Percentiles rank a stretch among this genome's conserved stretches.
Conservation (phyloP, 148 eudicot genomes). For the Chenopodium suecicum region DNA sequence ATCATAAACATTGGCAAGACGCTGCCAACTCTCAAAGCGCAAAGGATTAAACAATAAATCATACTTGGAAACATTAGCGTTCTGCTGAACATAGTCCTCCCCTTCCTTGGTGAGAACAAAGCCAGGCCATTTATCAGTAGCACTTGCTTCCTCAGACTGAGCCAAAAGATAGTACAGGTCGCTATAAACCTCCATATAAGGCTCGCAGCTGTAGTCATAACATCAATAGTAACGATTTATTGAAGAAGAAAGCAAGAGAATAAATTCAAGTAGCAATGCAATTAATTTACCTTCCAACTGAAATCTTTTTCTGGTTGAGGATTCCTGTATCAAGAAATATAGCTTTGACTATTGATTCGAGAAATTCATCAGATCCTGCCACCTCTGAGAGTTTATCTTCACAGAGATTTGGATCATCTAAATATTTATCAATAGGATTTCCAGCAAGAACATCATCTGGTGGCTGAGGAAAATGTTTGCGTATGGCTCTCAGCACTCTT, state of each 20-base stretch:
- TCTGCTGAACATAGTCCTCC: slow-evolving; percentile 85
- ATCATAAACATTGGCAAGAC: slow-evolving; percentile 90
- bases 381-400: slow-evolving; percentile 91
- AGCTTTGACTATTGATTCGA: slow-evolving; percentile 50
- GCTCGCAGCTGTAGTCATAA: slow-evolving; percentile 71
- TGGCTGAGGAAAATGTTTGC: slow-evolving; percentile 93
- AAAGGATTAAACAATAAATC: slow-evolving; percentile 84
- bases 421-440: slow-evolving; percentile 81
- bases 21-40: slow-evolving; percentile 95
- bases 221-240: slow-evolving; percentile 7
- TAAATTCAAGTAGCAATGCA: slow-evolving; percentile 17
- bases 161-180: slow-evolving; percentile 89
- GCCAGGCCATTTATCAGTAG: slow-evolving; percentile 97
- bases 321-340: slow-evolving; percentile 55
- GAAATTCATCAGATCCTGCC: slow-evolving; percentile 77
- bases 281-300: slow-evolving; percentile 48
- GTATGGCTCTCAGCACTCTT: slow-evolving; percentile 91
- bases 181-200: slow-evolving; percentile 84
- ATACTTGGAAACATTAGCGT: slow-evolving; percentile 87
- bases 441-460: slow-evolving; percentile 70
- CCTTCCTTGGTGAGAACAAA: slow-evolving; percentile 98
- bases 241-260: slow-evolving; percentile 5
- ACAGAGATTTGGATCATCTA: slow-evolving; percentile 73
- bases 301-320: slow-evolving; percentile 46
- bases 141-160: slow-evolving; percentile 86